Base-by-base conservation (phyloP, 140 eudicot species). In the Flaveria floridana region DNA sequence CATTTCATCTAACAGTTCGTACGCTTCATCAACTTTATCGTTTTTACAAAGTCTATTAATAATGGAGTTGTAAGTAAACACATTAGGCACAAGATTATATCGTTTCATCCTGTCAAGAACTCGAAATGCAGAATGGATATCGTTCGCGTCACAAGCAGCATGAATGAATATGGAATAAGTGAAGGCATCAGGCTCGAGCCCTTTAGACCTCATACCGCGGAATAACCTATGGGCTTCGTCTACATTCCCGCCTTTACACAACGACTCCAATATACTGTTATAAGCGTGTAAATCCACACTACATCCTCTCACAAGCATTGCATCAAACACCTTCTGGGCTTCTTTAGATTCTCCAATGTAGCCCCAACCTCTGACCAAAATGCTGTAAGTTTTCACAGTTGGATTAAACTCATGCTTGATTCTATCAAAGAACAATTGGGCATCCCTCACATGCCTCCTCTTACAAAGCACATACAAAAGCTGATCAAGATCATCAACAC, bases 321-420 rank as follows among this genome's bases (percentile, higher is more conserved):
- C 98, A 55, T 93, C 97, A 34, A 90, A 93, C 88, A 90, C 82
- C 76, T 76, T 86, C 37, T 67, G 85, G 21, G 96, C 89, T 6
- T 73, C 71, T 13, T 65, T 69, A 12, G 81, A 61, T 16, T 88
- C 96, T 0, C 95, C 93, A 14, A 93, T 67, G 2, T 63, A 79
- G 0, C 88, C 98, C 97, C 97, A 89, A 25, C 98, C 98, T 16
- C 85, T 67, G 39, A 90, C 87, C 82, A 93, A 70, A 70, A 93
- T 93, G 75, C 91, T 93, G 20, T 78, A 90, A 10, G 82, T 86
- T 63, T 93, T 93, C 72, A 82, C 91, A n/a, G 58, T 79, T 0
- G 85, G 81, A 23, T 6, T 18, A 48, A 82, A 83, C 7, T 73
- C 79, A 4, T 66, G 68, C 77, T 86, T 88, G 15, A 88, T 72